A percentile compares a stretch with the other conserved stretches of the same genome.
Conservation (phyloP, 768 basidiomycete genomes). For the Serpula lacrymans region DNA sequence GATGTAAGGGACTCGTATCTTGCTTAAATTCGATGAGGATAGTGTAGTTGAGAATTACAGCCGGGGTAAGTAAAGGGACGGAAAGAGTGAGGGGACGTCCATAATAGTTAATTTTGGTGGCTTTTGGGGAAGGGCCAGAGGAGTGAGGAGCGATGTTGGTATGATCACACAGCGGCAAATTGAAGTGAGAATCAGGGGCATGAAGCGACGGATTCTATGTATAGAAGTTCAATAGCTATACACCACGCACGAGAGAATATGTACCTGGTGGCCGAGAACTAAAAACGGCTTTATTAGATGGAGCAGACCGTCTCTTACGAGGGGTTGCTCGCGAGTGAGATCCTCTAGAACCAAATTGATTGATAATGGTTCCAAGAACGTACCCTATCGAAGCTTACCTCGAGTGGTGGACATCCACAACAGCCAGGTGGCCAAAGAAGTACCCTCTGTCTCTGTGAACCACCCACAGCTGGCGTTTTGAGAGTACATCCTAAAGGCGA, state of each 20-base stretch:
- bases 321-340: too few relatives aligned
- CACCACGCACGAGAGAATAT: conserved; percentile 4
- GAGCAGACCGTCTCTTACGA: too few relatives aligned
- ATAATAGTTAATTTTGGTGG: conserved; percentile 36
- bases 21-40: conserved; percentile 37
- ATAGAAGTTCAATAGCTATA: conserved; percentile 7
- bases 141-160: conserved; percentile 12
- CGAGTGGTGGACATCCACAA: conserved; percentile 43
- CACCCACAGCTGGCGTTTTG: conserved; percentile 10
- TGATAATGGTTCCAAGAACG: not conserved
- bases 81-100: conserved; percentile 37
- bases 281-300: conserved; percentile 40
- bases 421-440: conserved; percentile 42
- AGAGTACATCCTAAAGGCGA: conserved; percentile 18
- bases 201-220: conserved; percentile 39
- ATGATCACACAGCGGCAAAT: conserved; percentile 34
- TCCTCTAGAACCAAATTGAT: not conserved
- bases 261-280: conserved; percentile 40
- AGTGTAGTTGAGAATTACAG: conserved; percentile 35
- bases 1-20: conserved; percentile 23
- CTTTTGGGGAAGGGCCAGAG: conserved; percentile 31
- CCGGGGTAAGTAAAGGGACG: conserved; percentile 37
- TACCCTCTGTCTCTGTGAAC: conserved; percentile 32
- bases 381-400: conserved; percentile 25
- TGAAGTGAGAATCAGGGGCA: conserved; percentile 42